Evolutionary conservation across 305 asterid genomes (phyloP).

Genomic region (Fraxinus albicans): DNA sequence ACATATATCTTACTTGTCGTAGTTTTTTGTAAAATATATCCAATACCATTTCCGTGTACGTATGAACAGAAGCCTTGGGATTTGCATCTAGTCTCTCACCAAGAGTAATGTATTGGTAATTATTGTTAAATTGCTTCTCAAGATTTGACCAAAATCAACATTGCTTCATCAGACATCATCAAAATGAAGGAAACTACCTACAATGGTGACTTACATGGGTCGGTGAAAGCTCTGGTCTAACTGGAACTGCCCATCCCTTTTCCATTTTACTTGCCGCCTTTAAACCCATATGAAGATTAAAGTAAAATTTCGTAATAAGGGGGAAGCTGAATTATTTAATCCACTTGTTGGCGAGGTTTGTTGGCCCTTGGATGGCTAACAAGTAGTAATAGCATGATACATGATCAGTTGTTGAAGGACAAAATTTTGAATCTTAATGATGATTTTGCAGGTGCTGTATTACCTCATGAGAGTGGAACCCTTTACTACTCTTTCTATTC

Average conservation of each 20-base stretch:
- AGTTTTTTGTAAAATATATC: conserved; percentile 14
- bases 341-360: conserved; percentile 6
- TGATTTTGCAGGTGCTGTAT: conserved; percentile 71
- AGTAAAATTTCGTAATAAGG: conserved; percentile 6
- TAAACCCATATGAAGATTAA: background rate
- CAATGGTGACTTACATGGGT: conserved; percentile 3
- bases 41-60: background rate
- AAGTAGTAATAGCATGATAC: conserved; percentile 22
- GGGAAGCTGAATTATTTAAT: background rate
- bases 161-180: conserved; percentile 8
- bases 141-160: conserved; percentile 3
- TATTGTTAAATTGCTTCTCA: background rate
- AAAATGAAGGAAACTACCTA: background rate
- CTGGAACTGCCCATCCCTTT: background rate
- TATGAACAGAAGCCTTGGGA: conserved; percentile 18
- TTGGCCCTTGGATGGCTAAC: conserved; percentile 15
- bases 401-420: conserved; percentile 8
- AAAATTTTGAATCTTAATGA: conserved; percentile 5
- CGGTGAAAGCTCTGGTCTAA: conserved; percentile 1
- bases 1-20: background rate
- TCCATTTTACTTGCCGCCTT: conserved; percentile 11
- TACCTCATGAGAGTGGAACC: conserved; percentile 95
- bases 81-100: conserved; percentile 13
- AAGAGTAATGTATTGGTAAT: background rate
- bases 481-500: conserved; percentile 93